Base-by-base conservation (phyloP, 2,329 filamentous ascomycete genomes). In the Claviceps sp. region DNA sequence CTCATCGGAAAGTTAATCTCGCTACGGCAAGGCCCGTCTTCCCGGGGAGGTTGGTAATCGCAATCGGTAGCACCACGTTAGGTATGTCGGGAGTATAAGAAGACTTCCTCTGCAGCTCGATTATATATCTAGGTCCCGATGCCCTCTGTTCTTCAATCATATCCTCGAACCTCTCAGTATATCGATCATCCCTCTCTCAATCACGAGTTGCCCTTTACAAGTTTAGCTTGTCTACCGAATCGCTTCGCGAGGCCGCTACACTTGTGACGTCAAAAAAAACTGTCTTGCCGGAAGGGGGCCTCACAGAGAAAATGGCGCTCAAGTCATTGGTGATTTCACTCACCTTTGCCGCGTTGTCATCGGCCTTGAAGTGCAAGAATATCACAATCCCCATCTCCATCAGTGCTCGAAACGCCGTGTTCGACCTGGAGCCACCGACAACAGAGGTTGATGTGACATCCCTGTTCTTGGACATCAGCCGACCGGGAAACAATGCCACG, bases 391-490 rank as follows among this genome's bases (percentile, higher is more conserved):
- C 78, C 1, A 69, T 85, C 14, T 64, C 69, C 3, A 72, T 84
- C 48, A 70, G 70, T 2, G 70, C 79, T 0, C 68, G 74, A 24
- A 80, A 82, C 53, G 74, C 65, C 1, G 62, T 74, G 5, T 83
- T 82, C 61, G 65, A 74, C 54, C 52, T 77, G 13, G 57, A 70
- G n/a, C 60, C 72, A 0, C 70, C 77, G 6, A 61, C 65, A 47
- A 71, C 63, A n/a, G 75, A 81, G 57, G 70, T 81, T 37, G 79
- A 84, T 2, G 75, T 76, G 1, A 76, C 76, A 13, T 71, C 76
- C 55, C 78, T 84, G 57, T 63, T 75, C 34, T 65, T 81, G 51
- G 68, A 73, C 51, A 54, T 74, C n/a, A 69, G 70, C 2, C 67
- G 68, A 40, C 72, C 75, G 44, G 73, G 73, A n/a, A 60, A 66